Evolutionary conservation across 2,329 filamentous ascomycete species (phyloP).

Genomic region (Ciborinia camelliae): DNA sequence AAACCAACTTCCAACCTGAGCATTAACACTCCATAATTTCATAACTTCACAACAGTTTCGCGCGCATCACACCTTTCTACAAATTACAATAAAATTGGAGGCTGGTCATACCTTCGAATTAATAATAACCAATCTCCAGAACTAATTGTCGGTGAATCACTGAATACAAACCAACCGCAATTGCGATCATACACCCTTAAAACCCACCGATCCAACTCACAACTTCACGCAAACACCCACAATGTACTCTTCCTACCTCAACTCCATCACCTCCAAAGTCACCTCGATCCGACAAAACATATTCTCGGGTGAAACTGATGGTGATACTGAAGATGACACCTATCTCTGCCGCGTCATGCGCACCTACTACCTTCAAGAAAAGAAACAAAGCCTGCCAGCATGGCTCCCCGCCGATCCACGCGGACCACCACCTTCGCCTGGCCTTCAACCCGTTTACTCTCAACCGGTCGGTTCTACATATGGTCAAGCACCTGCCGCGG

Average conservation of each 20-base stretch:
- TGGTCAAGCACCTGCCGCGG: slow-evolving; percentile 41
- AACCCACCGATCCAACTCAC: background rate
- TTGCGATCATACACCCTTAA: slow-evolving; percentile 7
- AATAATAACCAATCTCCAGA: background rate
- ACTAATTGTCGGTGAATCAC: background rate
- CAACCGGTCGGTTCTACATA: slow-evolving; percentile 51
- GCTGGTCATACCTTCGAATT: background rate
- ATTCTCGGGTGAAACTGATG: slow-evolving; percentile 65
- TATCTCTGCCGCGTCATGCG: slow-evolving; percentile 92
- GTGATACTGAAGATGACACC: slow-evolving; percentile 82
- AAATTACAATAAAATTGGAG: slow-evolving; percentile 2
- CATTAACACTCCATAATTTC: slow-evolving; percentile 1
- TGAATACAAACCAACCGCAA: slow-evolving; percentile 1
- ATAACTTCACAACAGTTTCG: slow-evolving; percentile 1
- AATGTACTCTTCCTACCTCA: slow-evolving; percentile 72
- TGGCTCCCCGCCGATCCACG: slow-evolving; percentile 95
- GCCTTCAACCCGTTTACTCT: slow-evolving; percentile 51
- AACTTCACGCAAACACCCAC: slow-evolving; percentile 42
- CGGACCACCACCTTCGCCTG: slow-evolving; percentile 46
- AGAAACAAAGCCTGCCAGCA: slow-evolving; percentile 71
- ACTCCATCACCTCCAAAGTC: slow-evolving; percentile 62
- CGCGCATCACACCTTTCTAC: background rate
- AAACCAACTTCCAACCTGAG: slow-evolving; percentile 22
- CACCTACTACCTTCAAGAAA: slow-evolving; percentile 81
- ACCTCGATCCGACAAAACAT: slow-evolving; percentile 62